Evolutionary conservation across 352 stramenopile species (phyloP), one percentile per base, ranked within the genome.

Genomic region (Globisporangium middletonii): DNA sequence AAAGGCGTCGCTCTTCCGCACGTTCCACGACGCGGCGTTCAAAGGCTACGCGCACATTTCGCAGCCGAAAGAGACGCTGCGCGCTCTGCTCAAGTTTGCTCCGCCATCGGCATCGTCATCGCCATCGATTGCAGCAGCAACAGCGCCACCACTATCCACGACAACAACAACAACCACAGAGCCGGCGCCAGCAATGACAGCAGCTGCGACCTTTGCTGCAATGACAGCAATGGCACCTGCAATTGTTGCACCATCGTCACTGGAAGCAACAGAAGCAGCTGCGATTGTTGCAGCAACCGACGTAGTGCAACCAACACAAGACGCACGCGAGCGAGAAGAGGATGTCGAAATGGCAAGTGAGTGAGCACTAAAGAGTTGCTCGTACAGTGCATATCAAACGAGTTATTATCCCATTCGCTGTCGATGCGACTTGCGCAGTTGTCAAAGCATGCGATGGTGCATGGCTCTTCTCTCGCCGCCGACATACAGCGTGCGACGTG

Each of bases 11-110:
- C 61, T 93, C 2, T 93, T 93, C 57, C 61, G 69, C 13, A 67
- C 79, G n/a, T 91, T 88, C 67, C 79, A 89, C 58, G 73, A 75
- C 54, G 84, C 75, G 52, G 80, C 77, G 27, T 93, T 93, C 63
- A 87, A 88, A 63, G 80, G 77, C 50, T 93, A 93, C 59, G 63
- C 65, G 0, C 75, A 87, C 55, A 56, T 85, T 11, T 54, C 77
- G 27, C 66, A 78, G 12, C 77, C 83, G 3, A 91, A 93, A 63
- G 83, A 93, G 50, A 83, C 67, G 35, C 68, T 90, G 38, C 74
- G 77, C 37, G 72, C 80, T 26, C 60, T 90, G 60, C 73, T 90
- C 33, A 65, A 70, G 53, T 60, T 70, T 33, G 47, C 52, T 11
- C 50, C 57, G 27, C 50, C 57, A 35, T 16, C 16, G n/a, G 4